Base-by-base conservation (phyloP, 305 asterid genomes). In the Fraxinus floribunda region DNA sequence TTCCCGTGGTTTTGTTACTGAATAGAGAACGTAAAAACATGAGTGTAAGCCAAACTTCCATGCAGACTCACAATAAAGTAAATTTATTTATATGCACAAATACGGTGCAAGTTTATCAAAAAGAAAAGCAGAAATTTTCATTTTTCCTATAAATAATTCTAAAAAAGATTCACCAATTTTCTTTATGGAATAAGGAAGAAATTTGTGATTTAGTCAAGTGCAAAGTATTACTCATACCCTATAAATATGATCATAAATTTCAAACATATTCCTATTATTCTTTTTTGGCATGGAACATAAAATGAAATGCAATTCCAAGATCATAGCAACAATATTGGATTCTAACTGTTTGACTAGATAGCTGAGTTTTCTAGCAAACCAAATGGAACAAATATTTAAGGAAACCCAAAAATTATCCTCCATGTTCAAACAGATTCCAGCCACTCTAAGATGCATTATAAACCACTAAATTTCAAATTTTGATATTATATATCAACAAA, bases 1-100 rank as follows among this genome's bases (percentile, higher is more conserved):
- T 80, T 92, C 94, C 24, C 93, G 85, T 3, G 97, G 94, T 81
- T 82, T 90, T 10, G 46, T 81, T 1, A 91, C 94, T 92, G 89
- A 38, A 87, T 34, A 10, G 18, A 10, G n/a, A 66, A 66, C 4
- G 15, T 26, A 10, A 66, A 10, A 66, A 26, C 74, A 66, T 26
- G 6, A 22, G 5, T 66, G 18, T 62, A 62, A 62, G 71, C 13
- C 29, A 62, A 7, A 62, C 5, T 20, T 62, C 15, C 32, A 62
- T 62, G 30, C 5, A 7, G 32, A 22, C 32, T 62, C 15, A 7
- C 10, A 62, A 62, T 20, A 62, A n/a, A 62, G 1, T 62, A 20
- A n/a, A 20, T 16, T 52, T 52, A 55, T 55, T 55, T 55, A n/a
- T 16, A 55, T 5, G 66, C 22, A n/a, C 24, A 7, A 20, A 20